Conservation (phyloP, 2,329 filamentous ascomycete genomes). For the Fonsecaea pugnacius region DNA sequence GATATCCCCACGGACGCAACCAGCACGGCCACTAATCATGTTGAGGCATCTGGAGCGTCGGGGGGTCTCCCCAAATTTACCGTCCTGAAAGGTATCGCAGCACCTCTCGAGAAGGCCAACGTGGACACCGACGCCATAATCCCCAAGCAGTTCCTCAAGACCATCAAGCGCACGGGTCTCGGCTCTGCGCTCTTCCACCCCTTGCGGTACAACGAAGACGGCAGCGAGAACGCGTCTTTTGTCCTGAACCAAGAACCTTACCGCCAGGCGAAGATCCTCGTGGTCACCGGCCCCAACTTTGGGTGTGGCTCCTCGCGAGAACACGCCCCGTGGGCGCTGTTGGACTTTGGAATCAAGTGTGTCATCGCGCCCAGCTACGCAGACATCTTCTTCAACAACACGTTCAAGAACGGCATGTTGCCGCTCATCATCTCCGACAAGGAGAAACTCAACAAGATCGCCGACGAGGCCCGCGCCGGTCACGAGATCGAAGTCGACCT, state of each 20-base stretch:
- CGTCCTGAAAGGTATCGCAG: conserved; percentile 81
- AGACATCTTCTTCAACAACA: conserved; percentile 99
- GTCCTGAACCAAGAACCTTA: conserved; percentile 90
- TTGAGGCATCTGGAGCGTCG: conserved; percentile 51
- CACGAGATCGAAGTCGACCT: conserved; percentile 89
- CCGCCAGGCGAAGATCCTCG: conserved; percentile 81
- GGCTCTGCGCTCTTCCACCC: conserved; percentile 85
- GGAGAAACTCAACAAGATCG: conserved; percentile 69
- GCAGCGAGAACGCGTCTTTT: conserved; percentile 77
- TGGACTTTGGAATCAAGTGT: conserved; percentile 94
- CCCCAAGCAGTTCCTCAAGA: conserved; percentile 98
- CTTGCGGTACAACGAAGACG: conserved; percentile 76
- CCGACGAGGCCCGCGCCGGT: conserved; percentile 76
- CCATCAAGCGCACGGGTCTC: conserved; percentile 95
- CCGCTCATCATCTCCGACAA: conserved; percentile 74
- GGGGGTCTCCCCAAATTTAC: conserved; percentile 82
- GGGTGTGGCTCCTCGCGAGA: conserved; percentile 91
- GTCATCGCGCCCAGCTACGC: conserved; percentile 86
- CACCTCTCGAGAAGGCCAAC: conserved; percentile 84
- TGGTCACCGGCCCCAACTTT: conserved; percentile 91
- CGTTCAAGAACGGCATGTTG: conserved; percentile 99
- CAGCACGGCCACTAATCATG: conserved; percentile 66
- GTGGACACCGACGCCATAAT: conserved; percentile 99
- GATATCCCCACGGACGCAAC: conserved; percentile 66
- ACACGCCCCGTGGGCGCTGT: conserved; percentile 94